Conservation (phyloP, 148 eudicot species). For the Pouteria glomerata region DNA sequence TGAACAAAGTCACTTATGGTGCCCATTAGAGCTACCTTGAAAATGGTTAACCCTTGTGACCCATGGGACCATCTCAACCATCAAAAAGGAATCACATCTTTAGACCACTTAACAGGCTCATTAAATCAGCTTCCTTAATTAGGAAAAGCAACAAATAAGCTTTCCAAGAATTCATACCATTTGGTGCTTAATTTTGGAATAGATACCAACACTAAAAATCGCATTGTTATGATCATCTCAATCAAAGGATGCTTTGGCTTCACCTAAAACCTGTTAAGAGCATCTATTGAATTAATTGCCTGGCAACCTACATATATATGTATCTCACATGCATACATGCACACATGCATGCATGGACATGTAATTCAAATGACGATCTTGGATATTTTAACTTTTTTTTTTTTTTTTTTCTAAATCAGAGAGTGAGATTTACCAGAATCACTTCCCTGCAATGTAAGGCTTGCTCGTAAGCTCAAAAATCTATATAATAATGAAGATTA, state of each 20-base stretch:
- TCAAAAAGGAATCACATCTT: conserved; percentile 12
- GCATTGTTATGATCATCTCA: too few relatives aligned
- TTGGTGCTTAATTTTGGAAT: conserved; percentile 11
- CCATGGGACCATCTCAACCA: conserved; percentile 9
- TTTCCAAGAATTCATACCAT: conserved; percentile 4
- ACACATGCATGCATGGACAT: neutral
- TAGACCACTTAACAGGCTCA: neutral
- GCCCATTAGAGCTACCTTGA: neutral
- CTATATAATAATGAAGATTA: too few relatives aligned
- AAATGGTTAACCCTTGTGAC: neutral
- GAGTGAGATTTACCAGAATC: too few relatives aligned
- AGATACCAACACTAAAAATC: too few relatives aligned
- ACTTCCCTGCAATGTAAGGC: too few relatives aligned
- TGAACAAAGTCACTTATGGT: neutral
- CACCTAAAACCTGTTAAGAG: too few relatives aligned
- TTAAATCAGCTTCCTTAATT: neutral
- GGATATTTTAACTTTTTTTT: neutral
- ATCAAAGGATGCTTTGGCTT: too few relatives aligned
- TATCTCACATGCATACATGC: neutral
- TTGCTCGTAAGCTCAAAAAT: too few relatives aligned
- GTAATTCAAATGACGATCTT: too few relatives aligned
- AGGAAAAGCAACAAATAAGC: conserved; percentile 4
- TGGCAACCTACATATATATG: neutral
- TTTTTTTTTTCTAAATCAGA: neutral
- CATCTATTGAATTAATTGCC: too few relatives aligned